Base-by-base conservation (phyloP, 1,139 yeast species). In the Arxiozyma heterogenica region DNA sequence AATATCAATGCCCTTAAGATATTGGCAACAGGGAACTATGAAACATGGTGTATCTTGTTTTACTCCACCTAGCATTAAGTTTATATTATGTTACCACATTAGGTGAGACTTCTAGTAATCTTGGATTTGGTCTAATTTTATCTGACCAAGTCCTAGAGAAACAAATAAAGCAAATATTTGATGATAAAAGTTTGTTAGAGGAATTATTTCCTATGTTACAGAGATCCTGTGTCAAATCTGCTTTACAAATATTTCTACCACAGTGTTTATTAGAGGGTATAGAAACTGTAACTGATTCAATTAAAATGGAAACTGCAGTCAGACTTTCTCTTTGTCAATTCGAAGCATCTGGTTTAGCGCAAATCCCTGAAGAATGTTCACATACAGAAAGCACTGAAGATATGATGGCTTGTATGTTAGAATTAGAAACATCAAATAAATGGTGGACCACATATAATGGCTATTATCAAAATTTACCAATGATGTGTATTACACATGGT, bases 391-490 rank as follows among this genome's bases (percentile, higher is more conserved):
- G 58, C 12, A 44, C 66, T 0, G 62, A 55, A 7, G 50, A 57
- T n/a, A 54, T 58, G 49, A 58, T 59, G 50, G 60, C 57, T 4
- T 81, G 86, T 59, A 69, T 80, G 44, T 50, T 58, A 1, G 65
- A 71, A 0, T 59, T 80, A 50, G 79, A 79, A 57, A 62, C 60
- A 30, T 69, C 74, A 1, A 74, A 82, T 0, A 83, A 80, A 61
- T 77, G 77, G 70, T 81, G 86, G 86, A 80, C 84, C 0, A 77
- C 81, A 0, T 81, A 76, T 59, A 80, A 81, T 58, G 85, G 85
- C 0, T 76, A 81, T 58, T 81, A 78, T 59, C 71, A 81, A 51
- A 75, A 75, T 25, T 65, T 81, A 1, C 73, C 76, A 3, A 70
- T 73, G 3, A 68, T 80, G 0, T 81, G 85, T 58, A 71, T 70